A percentile compares a stretch with the other conserved stretches of the same genome.
Evolutionary conservation across 78 protist species (phyloP).

Genomic region (Dictyostelium brefeldianum): DNA sequence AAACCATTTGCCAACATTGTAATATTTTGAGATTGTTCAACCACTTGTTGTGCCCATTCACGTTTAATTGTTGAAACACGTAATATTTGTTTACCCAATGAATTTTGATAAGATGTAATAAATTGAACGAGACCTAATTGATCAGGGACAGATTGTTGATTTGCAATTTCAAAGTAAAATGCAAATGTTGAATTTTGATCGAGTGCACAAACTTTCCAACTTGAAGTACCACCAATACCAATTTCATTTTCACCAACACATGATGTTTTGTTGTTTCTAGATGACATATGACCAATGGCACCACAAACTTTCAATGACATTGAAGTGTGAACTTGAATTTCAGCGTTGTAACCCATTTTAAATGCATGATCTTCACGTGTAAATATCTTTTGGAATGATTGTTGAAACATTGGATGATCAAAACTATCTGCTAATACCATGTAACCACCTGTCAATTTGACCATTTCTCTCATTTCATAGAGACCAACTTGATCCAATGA

Average conservation of each 20-base stretch:
- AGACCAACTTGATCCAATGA: slow-evolving; percentile 96
- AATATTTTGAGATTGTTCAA: slow-evolving; percentile 2
- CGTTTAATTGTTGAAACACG: slow-evolving; percentile 97
- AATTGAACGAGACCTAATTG: slow-evolving; percentile 92
- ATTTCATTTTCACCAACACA: slow-evolving; percentile 88
- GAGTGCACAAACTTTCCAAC: slow-evolving; percentile 90
- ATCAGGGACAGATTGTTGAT: slow-evolving; percentile 33
- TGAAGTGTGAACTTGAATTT: slow-evolving; percentile 43
- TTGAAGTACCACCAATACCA: slow-evolving; percentile 96
- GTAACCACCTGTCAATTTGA: slow-evolving; percentile 85
- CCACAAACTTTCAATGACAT: slow-evolving; percentile 93
- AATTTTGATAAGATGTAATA: slow-evolving; percentile 91
- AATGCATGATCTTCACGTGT: slow-evolving; percentile 34
- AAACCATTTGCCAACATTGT: slow-evolving; percentile 82
- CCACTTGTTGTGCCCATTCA: slow-evolving; percentile 33
- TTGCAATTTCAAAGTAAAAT: slow-evolving; percentile 92
- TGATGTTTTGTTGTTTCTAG: slow-evolving; percentile 47
- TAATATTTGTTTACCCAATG: slow-evolving; percentile 88
- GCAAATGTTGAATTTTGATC: slow-evolving; percentile 89
- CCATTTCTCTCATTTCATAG: slow-evolving; percentile 90
- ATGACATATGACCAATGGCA: slow-evolving; percentile 90
- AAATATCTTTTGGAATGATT: slow-evolving; percentile 89
- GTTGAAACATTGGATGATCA: slow-evolving; percentile 88
- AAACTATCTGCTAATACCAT: slow-evolving; percentile 95
- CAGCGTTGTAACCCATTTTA: slow-evolving; percentile 66